Base-by-base conservation (phyloP, 139 green algal genomes). In the Trebouxia sp. region DNA sequence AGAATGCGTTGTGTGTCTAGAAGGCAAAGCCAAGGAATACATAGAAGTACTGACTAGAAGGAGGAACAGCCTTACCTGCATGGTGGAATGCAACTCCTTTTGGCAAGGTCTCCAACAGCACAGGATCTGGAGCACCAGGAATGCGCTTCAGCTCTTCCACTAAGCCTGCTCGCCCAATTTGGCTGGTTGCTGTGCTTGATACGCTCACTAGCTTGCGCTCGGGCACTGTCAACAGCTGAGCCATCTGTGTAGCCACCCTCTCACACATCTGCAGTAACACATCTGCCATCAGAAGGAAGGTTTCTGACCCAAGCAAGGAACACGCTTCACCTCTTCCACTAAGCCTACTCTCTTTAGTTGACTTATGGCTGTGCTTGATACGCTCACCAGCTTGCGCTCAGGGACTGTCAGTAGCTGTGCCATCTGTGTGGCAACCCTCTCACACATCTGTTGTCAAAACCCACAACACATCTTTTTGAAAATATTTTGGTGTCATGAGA, bases 41-140 rank as follows among this genome's bases (percentile, higher is more conserved):
- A 3, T 58, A n/a, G n/a, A n/a, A n/a, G n/a, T n/a, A n/a, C n/a
- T n/a, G n/a, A n/a, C n/a, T n/a, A n/a, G n/a, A n/a, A n/a, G n/a
- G n/a, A n/a, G n/a, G n/a, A n/a, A n/a, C n/a, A n/a, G n/a, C 39
- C 81, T 11, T 24, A 93, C 87, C 45, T 80, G 75, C 87, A 84
- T 97, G 89, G 82, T 98, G 94, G 72, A 90, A 99, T 6, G 94
- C 96, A 5, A 98, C 86, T 0, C 96, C 96, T 22, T 81, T 75
- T 0, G 83, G 48, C 42, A 93, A 50, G 6, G 37, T 76, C 39
- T 76, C 66, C 66, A 51, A 50, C 66, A 76, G 66, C 39, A 51
- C 41, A 35, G 39, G 39, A 32, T 48, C 66, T 26, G 41, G 66
- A 20, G 41, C 66, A 53, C 66, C 66, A 35, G 41, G 37, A 14